Percentiles rank a stretch among this genome's conserved stretches.
Evolutionary conservation across 2,329 filamentous ascomycete genomes (phyloP).

Genomic region (Venturia carpophila): DNA sequence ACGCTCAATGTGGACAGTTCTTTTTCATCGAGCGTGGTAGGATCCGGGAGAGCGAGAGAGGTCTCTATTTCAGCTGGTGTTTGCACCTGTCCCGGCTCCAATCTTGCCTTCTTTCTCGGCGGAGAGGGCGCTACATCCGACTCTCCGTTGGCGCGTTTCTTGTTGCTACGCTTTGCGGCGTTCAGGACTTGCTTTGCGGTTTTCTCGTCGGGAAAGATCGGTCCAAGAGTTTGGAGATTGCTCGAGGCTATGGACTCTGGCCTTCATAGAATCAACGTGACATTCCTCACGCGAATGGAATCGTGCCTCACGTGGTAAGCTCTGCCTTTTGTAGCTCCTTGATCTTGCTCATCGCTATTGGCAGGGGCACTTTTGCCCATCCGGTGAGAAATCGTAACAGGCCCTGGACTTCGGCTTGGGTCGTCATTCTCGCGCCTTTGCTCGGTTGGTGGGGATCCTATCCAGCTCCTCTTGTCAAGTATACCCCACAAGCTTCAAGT

Average conservation of each 20-base stretch:
- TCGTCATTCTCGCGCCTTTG: constrained; percentile 1
- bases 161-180: constrained; percentile 49
- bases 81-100: constrained; percentile 25
- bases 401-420: constrained; percentile 32
- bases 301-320: constrained; percentile 13
- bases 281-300: neutral
- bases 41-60: constrained; percentile 50
- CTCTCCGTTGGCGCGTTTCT: constrained; percentile 42
- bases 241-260: constrained; percentile 39
- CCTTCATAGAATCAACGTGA: neutral
- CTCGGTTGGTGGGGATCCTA: neutral
- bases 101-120: constrained; percentile 33
- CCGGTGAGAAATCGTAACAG: constrained; percentile 51
- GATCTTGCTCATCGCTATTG: constrained; percentile 47
- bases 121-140: constrained; percentile 26
- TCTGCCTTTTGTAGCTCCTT: constrained; percentile 44
- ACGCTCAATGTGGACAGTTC: constrained; percentile 51
- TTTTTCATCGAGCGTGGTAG: constrained; percentile 50
- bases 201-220: constrained; percentile 45
- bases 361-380: constrained; percentile 50
- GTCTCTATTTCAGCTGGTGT: constrained; percentile 53
- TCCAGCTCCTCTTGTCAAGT: no score
- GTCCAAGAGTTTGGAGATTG: constrained; percentile 36
- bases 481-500: neutral
- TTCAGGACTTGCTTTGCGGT: constrained; percentile 48